A percentile compares a stretch with the other conserved stretches of the same genome.
Evolutionary conservation across 2,329 filamentous ascomycete species (phyloP).

Genomic region (Alternaria triticina): DNA sequence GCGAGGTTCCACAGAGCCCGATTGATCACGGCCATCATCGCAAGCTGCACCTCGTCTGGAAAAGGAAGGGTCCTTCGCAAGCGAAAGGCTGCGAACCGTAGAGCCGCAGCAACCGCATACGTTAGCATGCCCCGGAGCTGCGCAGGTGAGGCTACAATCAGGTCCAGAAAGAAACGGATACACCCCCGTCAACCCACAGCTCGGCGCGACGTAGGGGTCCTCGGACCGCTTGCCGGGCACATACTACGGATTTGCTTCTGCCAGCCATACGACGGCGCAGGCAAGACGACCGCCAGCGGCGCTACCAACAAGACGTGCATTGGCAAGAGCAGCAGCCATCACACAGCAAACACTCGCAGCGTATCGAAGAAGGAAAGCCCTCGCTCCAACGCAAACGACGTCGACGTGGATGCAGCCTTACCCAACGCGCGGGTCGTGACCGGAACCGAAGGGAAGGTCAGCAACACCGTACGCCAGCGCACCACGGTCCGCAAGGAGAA

Average conservation of each 20-base stretch:
- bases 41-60: constrained; percentile 11
- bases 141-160: not conserved
- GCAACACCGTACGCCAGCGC: not conserved
- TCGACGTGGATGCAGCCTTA: constrained; percentile 12
- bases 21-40: constrained; percentile 14
- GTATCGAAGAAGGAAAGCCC: constrained; percentile 4
- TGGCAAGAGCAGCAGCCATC: not conserved
- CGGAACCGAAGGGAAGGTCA: not conserved
- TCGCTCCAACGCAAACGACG: not conserved
- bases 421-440: constrained; percentile 20
- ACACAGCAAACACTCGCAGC: not conserved
- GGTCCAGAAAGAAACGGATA: not conserved
- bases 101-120: constrained; percentile 3
- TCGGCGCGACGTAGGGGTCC: not conserved
- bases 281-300: constrained; percentile 4
- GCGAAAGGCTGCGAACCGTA: constrained; percentile 4
- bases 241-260: constrained; percentile 44
- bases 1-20: constrained; percentile 21
- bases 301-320: constrained; percentile 6
- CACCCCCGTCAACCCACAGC: not conserved
- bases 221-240: constrained; percentile 27
- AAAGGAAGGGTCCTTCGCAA: constrained; percentile 22
- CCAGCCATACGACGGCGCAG: constrained; percentile 41
- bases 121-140: not conserved
- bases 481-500: not conserved